A percentile compares a stretch with the other conserved stretches of the same genome.
phyloP scores from a whole-genome alignment of 768 basidiomycete species.

The Favolaschia claudopus region DNA sequence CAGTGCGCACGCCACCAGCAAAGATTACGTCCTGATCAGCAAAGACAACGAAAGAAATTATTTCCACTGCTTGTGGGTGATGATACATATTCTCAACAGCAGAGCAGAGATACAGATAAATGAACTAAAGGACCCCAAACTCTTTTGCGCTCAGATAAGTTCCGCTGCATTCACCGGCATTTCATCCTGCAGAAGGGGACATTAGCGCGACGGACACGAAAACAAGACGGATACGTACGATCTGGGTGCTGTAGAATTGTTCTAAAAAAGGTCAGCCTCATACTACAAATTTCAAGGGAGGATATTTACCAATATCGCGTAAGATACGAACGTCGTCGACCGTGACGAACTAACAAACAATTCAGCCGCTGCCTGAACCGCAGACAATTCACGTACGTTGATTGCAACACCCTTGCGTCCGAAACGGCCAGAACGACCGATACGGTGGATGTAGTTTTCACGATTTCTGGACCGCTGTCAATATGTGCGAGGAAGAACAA shows the following conservation, averaged over 20 bases:
- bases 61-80: too few species aligned
- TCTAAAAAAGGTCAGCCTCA: constrained; percentile 52
- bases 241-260: constrained; percentile 97
- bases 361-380: constrained; percentile 23
- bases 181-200: constrained; percentile 73
- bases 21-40: too few species aligned
- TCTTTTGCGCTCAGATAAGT: constrained; percentile 69
- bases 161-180: constrained; percentile 99
- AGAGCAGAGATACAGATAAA: constrained; percentile 18
- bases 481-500: constrained; percentile 5
- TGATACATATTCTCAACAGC: constrained; percentile 18
- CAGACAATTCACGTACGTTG: constrained; percentile 68
- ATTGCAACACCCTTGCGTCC: constrained; percentile 99
- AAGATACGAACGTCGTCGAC: constrained; percentile 96
- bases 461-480: constrained; percentile 66
- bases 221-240: constrained; percentile 57
- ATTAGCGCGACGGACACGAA: constrained; percentile 29
- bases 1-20: too few species aligned
- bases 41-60: too few species aligned
- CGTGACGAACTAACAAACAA: constrained; percentile 76
- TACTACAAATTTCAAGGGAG: constrained; percentile 16
- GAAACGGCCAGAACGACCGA: constrained; percentile 98
- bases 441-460: constrained; percentile 99
- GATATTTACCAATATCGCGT: constrained; percentile 87
- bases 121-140: constrained; percentile 19